phyloP scores from a whole-genome alignment of 805 yeast genomes.

The Wickerhamomyces pijperi region DNA sequence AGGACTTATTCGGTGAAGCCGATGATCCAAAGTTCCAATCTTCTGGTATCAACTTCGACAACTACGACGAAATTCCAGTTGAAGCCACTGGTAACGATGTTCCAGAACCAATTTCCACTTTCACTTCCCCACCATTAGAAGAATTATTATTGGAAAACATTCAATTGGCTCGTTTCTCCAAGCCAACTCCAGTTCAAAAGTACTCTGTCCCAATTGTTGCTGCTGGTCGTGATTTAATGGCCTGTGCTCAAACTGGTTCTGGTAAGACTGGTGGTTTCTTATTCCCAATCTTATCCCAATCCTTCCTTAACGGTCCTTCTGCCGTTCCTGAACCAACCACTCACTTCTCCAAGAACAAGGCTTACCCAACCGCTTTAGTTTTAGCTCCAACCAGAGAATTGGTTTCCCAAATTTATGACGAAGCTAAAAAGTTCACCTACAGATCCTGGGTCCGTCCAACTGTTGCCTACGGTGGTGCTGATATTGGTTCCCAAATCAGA shows the following conservation, averaged over 20 bases:
- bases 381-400: conserved; percentile 99
- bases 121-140: conserved; percentile 90
- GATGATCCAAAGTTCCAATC: conserved; percentile 62
- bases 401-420: conserved; percentile 93
- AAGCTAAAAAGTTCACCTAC: conserved; percentile 89
- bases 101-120: conserved; percentile 84
- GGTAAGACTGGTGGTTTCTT: conserved; percentile 99
- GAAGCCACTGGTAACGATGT: conserved; percentile 93
- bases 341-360: conserved; percentile 59
- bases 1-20: conserved; percentile 75
- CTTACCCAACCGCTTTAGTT: conserved; percentile 87
- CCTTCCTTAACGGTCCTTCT: conserved; percentile 82
- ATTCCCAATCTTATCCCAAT: conserved; percentile 92
- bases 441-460: conserved; percentile 97
- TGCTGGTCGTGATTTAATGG: conserved; percentile 86
- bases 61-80: conserved; percentile 97
- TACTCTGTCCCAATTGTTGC: conserved; percentile 89
- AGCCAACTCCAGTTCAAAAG: conserved; percentile 95
- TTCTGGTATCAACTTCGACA: conserved; percentile 96
- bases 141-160: conserved; percentile 78
- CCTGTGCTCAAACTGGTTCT: conserved; percentile 97
- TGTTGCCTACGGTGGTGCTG: conserved; percentile 98
- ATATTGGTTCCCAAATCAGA: conserved; percentile 76
- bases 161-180: conserved; percentile 77
- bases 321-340: conserved; percentile 33